Percentiles rank a stretch among this genome's conserved stretches.
Evolutionary conservation across 495 filamentous ascomycete species (phyloP).

Genomic region (Saxispiralis lemnorum): DNA sequence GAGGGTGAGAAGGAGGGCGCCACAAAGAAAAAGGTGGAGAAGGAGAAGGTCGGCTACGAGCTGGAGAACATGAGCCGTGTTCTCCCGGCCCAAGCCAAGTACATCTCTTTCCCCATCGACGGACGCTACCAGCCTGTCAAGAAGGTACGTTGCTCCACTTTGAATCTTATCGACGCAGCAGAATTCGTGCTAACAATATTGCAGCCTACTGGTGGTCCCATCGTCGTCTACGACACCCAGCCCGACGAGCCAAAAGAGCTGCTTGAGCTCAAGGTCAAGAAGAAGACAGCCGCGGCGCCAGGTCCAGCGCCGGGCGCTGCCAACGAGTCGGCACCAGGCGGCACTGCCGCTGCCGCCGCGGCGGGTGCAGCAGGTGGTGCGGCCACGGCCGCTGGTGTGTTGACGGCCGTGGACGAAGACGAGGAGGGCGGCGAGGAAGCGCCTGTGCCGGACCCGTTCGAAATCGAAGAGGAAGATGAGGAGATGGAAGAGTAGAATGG

Average conservation of each 20-base stretch:
- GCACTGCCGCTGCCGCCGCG: conserved; percentile 18
- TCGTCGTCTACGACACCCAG: conserved; percentile 72
- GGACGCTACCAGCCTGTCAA: conserved; percentile 88
- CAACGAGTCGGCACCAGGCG: not conserved
- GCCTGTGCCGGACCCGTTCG: conserved; percentile 59
- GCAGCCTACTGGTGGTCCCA: conserved; percentile 83
- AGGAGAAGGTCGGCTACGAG: conserved; percentile 91
- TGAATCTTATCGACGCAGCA: conserved; percentile 28
- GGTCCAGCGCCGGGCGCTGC: conserved; percentile 18
- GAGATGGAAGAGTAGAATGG: conserved; percentile 7
- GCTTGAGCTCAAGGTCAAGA: conserved; percentile 75
- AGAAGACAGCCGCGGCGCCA: conserved; percentile 36
- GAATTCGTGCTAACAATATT: too few relatives aligned
- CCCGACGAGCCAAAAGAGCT: conserved; percentile 60
- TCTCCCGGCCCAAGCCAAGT: conserved; percentile 82
- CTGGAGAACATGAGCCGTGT: conserved; percentile 94
- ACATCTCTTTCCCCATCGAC: conserved; percentile 69
- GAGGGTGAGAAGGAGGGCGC: conserved; percentile 39
- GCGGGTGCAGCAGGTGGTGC: conserved; percentile 32
- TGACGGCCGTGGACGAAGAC: conserved; percentile 76
- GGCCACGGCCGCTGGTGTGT: conserved; percentile 57
- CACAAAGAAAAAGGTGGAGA: conserved; percentile 69
- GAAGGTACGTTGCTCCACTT: conserved; percentile 43
- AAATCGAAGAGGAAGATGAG: conserved; percentile 57
- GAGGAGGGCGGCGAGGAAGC: conserved; percentile 72